Evolutionary conservation across 306 rosid species (phyloP), one percentile per base, ranked within the genome.

Genomic region (Acmispon strigosus): DNA sequence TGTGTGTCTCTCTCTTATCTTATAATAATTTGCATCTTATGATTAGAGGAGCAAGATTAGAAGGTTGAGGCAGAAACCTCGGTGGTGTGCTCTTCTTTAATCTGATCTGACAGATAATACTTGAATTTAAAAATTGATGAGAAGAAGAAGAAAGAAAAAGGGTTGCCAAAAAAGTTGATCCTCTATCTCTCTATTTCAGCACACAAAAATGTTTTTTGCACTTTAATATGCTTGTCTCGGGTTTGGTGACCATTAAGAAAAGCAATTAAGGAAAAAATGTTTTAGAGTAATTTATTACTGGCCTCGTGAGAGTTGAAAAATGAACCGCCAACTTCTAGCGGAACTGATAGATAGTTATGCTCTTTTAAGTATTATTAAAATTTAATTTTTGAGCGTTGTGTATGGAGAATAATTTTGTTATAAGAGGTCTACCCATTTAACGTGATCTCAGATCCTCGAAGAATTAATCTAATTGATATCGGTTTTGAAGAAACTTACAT

Each of bases 101-200:
- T 29, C 27, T 41, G 62, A 32, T 29, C 50, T 81, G 90, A 68
- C 84, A 81, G 85, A 62, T 81, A 80, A 83, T 73, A 45, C 24
- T 36, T 11, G 24, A 19, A 58, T 58, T 77, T 72, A 45, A 63
- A 70, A 70, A 63, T 14, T 62, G 20, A 41, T 72, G 50, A 54
- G 60, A 19, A 67, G 20, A 42, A 39, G 43, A 32, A 32, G 43
- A 15, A 52, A 15, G n/a, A 32, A 69, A 69, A 66, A 44, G 10
- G 19, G 59, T 12, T 22, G 42, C 45, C 48, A 17, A 81, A 54
- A 70, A 69, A 43, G 74, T 63, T 71, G 74, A 75, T 59, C 76
- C 43, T 61, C 63, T 57, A 17, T n/a, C n/a, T n/a, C 43, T 61
- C 63, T 51, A 22, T 51, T 72, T 65, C 69, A 45, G 39, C 70